phyloP scores from a whole-genome alignment of 371 early-diverging fungal species.

The Coemansia linderi region DNA sequence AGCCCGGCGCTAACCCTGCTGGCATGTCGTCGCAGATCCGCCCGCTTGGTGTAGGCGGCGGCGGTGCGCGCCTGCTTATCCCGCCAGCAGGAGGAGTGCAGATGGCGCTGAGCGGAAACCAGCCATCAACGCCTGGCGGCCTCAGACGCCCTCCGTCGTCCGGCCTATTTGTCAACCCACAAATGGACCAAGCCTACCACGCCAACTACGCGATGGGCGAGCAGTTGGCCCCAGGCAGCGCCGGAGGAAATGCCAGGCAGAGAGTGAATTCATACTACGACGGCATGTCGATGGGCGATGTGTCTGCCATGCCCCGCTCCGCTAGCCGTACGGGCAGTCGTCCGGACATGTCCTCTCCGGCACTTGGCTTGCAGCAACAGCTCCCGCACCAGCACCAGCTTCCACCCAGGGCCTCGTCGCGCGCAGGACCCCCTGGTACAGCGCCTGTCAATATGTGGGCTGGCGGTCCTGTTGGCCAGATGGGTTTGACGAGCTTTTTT shows the following conservation, averaged over 20 bases:
- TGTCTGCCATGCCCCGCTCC: slow-evolving; percentile 29
- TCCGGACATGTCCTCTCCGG: slow-evolving; percentile 17
- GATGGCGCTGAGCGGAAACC: slow-evolving; percentile 13
- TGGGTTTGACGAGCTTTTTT: slow-evolving; percentile 35
- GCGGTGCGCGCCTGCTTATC: slow-evolving; percentile 34
- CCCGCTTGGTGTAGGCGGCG: slow-evolving; percentile 1
- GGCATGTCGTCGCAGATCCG: slow-evolving; percentile 4
- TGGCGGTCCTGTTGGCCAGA: slow-evolving; percentile 21
- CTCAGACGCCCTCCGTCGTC: slow-evolving; percentile 44
- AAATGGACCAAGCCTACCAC: slow-evolving; percentile 15
- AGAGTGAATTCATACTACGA: slow-evolving; percentile 43
- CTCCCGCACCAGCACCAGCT: slow-evolving; percentile 21
- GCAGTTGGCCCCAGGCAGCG: slow-evolving; percentile 17
- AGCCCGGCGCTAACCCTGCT: neutral
- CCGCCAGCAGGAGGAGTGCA: slow-evolving; percentile 15
- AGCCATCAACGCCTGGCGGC: slow-evolving; percentile 14
- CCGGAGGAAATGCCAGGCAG: slow-evolving; percentile 24
- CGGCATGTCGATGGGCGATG: slow-evolving; percentile 27
- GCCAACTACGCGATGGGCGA: slow-evolving; percentile 3
- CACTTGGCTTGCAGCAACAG: slow-evolving; percentile 10
- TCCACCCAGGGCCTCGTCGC: slow-evolving; percentile 30
- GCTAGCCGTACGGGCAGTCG: slow-evolving; percentile 47
- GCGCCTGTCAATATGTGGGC: slow-evolving; percentile 36
- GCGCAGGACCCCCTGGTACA: slow-evolving; percentile 22
- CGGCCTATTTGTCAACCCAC: slow-evolving; percentile 25